Percentiles rank a stretch among this genome's conserved stretches.
phyloP scores from a whole-genome alignment of 345 rosid species.

The Pistacia integerrima region DNA sequence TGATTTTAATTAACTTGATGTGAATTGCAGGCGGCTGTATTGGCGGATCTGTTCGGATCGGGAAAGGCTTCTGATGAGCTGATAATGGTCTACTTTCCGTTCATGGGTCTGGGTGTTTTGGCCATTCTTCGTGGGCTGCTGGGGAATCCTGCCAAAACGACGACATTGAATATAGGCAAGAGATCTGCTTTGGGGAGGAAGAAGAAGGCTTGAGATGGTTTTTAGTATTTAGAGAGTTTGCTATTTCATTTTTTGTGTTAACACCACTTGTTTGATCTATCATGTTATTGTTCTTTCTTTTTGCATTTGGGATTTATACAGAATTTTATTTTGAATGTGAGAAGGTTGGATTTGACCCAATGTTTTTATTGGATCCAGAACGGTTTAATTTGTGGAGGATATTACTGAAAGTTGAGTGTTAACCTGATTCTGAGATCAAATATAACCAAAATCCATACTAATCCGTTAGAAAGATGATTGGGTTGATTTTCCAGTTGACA shows the following conservation, averaged over 20 bases:
- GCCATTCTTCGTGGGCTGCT: slow-evolving; percentile 68
- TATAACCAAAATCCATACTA: too few species aligned
- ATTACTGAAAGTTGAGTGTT: too few species aligned
- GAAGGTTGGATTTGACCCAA: neutral
- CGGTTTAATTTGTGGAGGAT: too few species aligned
- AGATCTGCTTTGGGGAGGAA: slow-evolving; percentile 51
- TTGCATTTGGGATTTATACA: neutral
- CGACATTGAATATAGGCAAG: slow-evolving; percentile 30
- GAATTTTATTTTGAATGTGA: neutral
- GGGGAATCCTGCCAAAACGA: slow-evolving; percentile 22
- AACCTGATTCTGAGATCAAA: too few species aligned
- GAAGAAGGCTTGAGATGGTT: slow-evolving; percentile 51
- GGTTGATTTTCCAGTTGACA: too few species aligned
- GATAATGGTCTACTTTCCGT: slow-evolving; percentile 56
- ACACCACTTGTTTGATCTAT: neutral
- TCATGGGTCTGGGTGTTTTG: slow-evolving; percentile 53
- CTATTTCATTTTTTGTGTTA: neutral
- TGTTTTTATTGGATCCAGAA: too few species aligned
- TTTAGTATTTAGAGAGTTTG: neutral
- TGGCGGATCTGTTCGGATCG: slow-evolving; percentile 63
- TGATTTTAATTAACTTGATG: neutral
- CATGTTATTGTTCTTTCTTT: neutral
- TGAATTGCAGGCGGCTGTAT: slow-evolving; percentile 50
- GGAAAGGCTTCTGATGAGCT: slow-evolving; percentile 60
- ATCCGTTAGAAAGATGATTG: too few species aligned